Conservation (phyloP, 2,329 filamentous ascomycete species). For the Verticillium isaacii region DNA sequence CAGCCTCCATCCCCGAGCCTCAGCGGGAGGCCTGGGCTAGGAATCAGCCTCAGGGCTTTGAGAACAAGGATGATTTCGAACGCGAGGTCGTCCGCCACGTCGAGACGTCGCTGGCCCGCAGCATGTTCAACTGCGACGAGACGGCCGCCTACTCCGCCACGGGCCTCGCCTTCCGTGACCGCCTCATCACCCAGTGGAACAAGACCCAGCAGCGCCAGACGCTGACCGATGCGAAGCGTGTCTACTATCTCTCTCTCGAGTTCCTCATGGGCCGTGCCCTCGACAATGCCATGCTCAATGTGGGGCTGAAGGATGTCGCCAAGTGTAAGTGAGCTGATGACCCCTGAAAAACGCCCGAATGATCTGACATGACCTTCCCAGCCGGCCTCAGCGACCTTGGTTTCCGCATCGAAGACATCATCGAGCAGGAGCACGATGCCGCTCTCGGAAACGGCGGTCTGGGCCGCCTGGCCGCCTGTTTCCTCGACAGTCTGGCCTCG, state of each 20-base stretch:
- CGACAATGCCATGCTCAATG: slow-evolving; percentile 98
- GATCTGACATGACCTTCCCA: slow-evolving; percentile 29
- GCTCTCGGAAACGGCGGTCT: slow-evolving; percentile 94
- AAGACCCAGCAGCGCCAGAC: slow-evolving; percentile 96
- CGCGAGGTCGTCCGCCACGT: slow-evolving; percentile 87
- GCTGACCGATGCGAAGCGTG: slow-evolving; percentile 80
- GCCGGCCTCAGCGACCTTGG: slow-evolving; percentile 84
- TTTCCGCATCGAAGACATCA: slow-evolving; percentile 95
- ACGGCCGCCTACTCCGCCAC: slow-evolving; percentile 87
- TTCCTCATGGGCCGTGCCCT: slow-evolving; percentile 95
- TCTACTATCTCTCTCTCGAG: slow-evolving; percentile 96
- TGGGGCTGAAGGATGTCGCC: slow-evolving; percentile 80
- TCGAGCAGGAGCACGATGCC: slow-evolving; percentile 91
- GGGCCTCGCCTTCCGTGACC: slow-evolving; percentile 86
- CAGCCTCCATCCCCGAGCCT: slow-evolving; percentile 78
- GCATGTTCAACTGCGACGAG: slow-evolving; percentile 98
- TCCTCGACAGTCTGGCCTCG: slow-evolving; percentile 91
- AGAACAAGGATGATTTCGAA: slow-evolving; percentile 77
- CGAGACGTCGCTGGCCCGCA: slow-evolving; percentile 92
- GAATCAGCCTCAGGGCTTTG: slow-evolving; percentile 63
- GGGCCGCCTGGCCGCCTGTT: slow-evolving; percentile 90
- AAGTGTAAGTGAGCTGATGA: slow-evolving; percentile 50
- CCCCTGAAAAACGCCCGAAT: not conserved
- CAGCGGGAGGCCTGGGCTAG: slow-evolving; percentile 76
- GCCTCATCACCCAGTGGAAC: slow-evolving; percentile 94